phyloP scores from a whole-genome alignment of 345 rosid genomes.

The Capsella bursapastoris region DNA sequence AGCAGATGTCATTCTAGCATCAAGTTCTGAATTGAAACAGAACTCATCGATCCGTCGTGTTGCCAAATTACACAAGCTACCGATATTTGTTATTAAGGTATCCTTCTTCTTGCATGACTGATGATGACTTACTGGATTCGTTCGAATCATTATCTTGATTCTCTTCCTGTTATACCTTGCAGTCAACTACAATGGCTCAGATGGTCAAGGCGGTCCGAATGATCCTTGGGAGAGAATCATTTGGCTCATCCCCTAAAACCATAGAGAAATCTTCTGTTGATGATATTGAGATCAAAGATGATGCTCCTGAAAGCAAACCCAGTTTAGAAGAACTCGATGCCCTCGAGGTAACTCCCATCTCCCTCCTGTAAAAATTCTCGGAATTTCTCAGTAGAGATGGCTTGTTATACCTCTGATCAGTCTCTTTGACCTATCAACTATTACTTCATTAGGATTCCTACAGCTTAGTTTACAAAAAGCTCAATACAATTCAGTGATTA shows the following conservation, averaged over 20 bases:
- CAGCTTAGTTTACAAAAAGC: slow-evolving; percentile 11
- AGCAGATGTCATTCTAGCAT: slow-evolving; percentile 86
- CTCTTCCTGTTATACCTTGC: slow-evolving; percentile 38
- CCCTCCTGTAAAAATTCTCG: not conserved
- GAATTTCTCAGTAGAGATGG: not conserved
- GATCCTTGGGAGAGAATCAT: slow-evolving; percentile 80
- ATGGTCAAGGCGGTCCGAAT: slow-evolving; percentile 94
- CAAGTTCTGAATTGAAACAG: slow-evolving; percentile 75
- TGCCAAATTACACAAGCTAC: slow-evolving; percentile 82
- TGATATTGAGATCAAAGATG: slow-evolving; percentile 83
- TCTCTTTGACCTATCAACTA: not conserved
- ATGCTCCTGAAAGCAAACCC: slow-evolving; percentile 85
- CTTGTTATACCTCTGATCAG: slow-evolving; percentile 8
- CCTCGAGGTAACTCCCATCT: slow-evolving; percentile 64
- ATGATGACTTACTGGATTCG: not conserved
- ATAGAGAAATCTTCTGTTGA: slow-evolving; percentile 44
- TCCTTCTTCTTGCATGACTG: slow-evolving; percentile 14
- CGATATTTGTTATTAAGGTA: slow-evolving; percentile 84
- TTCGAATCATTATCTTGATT: not conserved
- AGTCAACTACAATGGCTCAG: slow-evolving; percentile 96
- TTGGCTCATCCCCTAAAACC: slow-evolving; percentile 50
- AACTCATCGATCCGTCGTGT: slow-evolving; percentile 82
- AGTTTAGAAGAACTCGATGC: slow-evolving; percentile 98
- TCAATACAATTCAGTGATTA: slow-evolving; percentile 16
- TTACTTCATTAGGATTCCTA: slow-evolving; percentile 14